These are phyloP conservation scores for Stachybotrys chartarum DNA, from an alignment of 2,329 filamentous ascomycete species.

Conservation along the genomic window DNA sequence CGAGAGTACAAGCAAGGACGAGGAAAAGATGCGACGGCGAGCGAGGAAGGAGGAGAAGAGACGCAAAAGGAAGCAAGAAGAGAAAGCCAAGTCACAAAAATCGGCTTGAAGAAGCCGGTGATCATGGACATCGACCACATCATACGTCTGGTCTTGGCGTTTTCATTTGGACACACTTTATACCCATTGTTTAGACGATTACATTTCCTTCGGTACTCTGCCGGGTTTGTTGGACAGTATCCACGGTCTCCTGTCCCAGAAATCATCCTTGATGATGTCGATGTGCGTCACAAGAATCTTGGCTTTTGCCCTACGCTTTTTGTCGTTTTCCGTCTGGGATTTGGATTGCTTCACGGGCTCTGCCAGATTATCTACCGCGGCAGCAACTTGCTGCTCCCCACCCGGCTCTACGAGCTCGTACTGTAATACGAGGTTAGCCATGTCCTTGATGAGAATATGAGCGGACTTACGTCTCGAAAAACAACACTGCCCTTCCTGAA, in stretches of 20 bases:
- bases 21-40: conserved; percentile 39
- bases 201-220: conserved; percentile 56
- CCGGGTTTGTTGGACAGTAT: conserved; percentile 68
- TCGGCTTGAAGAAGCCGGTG: conserved; percentile 7
- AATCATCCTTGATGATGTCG: conserved; percentile 92
- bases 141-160: background rate
- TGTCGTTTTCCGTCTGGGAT: conserved; percentile 76
- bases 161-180: conserved; percentile 7
- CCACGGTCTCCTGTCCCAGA: conserved; percentile 87
- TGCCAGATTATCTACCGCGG: conserved; percentile 39
- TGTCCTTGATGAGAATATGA: background rate
- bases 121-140: conserved; percentile 1
- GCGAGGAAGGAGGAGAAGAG: conserved; percentile 36
- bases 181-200: conserved; percentile 18
- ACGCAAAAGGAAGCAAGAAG: conserved; percentile 19
- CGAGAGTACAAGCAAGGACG: conserved; percentile 12
- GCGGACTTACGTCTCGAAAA: conserved; percentile 63
- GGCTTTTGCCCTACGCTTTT: conserved; percentile 74
- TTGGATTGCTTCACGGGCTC: conserved; percentile 58
- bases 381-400: conserved; percentile 33
- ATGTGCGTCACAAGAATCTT: conserved; percentile 75
- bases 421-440: conserved; percentile 30
- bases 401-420: conserved; percentile 62
- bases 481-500: conserved; percentile 90
- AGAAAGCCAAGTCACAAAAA: conserved; percentile 5